Base-by-base conservation (phyloP, 169 alveolate species). In the Plasmodium vinckei region DNA sequence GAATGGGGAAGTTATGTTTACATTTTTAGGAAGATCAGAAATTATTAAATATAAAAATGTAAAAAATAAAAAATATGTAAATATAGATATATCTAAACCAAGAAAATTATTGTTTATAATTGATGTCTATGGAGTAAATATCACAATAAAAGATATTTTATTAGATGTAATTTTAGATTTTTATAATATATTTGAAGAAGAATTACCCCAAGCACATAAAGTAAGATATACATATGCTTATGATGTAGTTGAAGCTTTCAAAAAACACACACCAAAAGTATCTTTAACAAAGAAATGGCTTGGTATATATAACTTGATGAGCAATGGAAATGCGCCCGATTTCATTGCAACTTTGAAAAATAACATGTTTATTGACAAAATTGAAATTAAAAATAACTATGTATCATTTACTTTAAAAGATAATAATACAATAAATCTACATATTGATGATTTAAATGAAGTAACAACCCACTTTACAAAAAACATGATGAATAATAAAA, bases 21-120 rank as follows among this genome's bases (percentile, higher is more conserved):
- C 89, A 56, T 79, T 79, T 57, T 67, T 79, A 56, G 89, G 89
- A 9, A 65, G 89, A 79, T 79, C 89, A 53, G 89, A 79, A 79
- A 79, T 79, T 19, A 79, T 42, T 56, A 69, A 65, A 65, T 79
- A 79, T 69, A 79, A 79, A 79, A 79, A 79, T 56, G 89, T 79
- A 19, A 65, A 64, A 69, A 79, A 60, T n/a, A 25, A 61, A 15
- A 56, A 65, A 23, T 42, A 65, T 42, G 46, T 65, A 1, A 79
- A 79, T 60, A 65, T 79, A 65, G 89, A 79, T 25, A 65, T 79
- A 39, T 65, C 89, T 12, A 79, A 79, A 44, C 89, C 89, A 59
- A 79, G 89, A 69, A 67, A 79, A 44, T 69, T 79, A 67, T 42
- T 79, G 19, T 79, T 79, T 54, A 79, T 79, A 67, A 79, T 79